Evolutionary conservation across 139 green algal species (phyloP), one percentile per base, ranked within the genome.

Genomic region (Chlamydomonas sphaeroides): DNA sequence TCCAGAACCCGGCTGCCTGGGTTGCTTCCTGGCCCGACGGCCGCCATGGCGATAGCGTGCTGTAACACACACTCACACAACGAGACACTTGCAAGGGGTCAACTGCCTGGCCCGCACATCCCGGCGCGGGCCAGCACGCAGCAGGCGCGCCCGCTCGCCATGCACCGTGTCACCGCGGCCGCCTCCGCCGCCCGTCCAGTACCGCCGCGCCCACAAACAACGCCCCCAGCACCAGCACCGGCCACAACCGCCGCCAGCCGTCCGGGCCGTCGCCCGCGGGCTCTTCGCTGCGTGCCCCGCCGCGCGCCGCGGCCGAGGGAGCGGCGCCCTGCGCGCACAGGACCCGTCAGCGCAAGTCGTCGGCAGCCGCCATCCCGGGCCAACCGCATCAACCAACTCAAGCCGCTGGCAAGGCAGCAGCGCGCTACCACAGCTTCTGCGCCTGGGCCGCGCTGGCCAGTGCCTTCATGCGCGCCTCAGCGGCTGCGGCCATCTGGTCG

Each of bases 381-480:
- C 21, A 17, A 28, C 21, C 8, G 15, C 30, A 67, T 10, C 33
- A 26, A 48, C 15, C 3, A 41, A 45, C 33, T 30, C 33, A 5
- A 7, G 11, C 10, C 32, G 3, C 1, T 1, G 2, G 11, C 62
- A 25, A 30, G 3, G 1, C 32, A 7, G 32, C 7, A 26, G 8
- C 25, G 62, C 62, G 7, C 61, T 51, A 92, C 76, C 85, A 91
- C 32, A 93, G 85, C 84, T 90, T 86, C 83, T 94, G 91, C 77
- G 77, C 59, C 67, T 81, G 48, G 1, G 67, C 45, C 5, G 76
- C 75, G 45, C 79, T 57, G 65, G 93, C 79, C 80, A 97, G 76
- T 38, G 91, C 89, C 70, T 91, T 89, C 87, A 91, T 89, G 81
- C 93, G 88, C 6, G 92, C 93, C 87, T 97, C 94, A 30, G 94